Evolutionary conservation across 106 monocot species (phyloP).

Genomic region (Triglochin maritima): DNA sequence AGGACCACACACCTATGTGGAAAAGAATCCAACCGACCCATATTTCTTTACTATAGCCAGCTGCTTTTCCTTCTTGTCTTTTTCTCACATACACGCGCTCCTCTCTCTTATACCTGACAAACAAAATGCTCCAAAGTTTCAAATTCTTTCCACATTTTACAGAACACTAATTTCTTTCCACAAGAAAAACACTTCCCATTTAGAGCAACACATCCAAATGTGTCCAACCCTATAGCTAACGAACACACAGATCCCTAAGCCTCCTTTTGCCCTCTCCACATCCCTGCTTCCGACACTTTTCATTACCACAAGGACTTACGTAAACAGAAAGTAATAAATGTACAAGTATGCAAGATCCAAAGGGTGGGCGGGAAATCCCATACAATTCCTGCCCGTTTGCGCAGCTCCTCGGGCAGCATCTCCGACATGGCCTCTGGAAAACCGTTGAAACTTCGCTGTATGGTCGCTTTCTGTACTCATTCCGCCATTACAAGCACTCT

Average conservation of each 20-base stretch:
- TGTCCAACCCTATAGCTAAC: conserved; percentile 1
- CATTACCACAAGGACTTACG: not conserved
- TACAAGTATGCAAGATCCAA: not conserved
- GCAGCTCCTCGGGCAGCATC: not conserved
- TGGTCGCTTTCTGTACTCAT: conserved; percentile 4
- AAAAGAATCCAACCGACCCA: not conserved
- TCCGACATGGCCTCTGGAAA: not conserved
- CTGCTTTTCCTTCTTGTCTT: not conserved
- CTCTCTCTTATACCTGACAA: not conserved
- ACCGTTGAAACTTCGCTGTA: conserved; percentile 9
- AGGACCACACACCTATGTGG: not conserved
- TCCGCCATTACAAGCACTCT: too few species aligned
- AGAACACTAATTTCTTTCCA: not conserved
- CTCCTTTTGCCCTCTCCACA: conserved; percentile 2
- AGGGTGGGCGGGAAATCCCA: not conserved
- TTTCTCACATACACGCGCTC: not conserved
- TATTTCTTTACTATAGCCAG: not conserved
- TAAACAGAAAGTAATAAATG: conserved; percentile 1
- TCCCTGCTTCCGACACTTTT: not conserved
- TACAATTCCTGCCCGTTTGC: not conserved
- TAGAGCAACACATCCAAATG: not conserved
- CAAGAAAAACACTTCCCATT: not conserved
- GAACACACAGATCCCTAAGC: conserved; percentile 1
- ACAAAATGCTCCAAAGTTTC: not conserved
- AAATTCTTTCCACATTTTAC: not conserved